A percentile compares a stretch with the other conserved stretches of the same genome.
Evolutionary conservation across 2,329 filamentous ascomycete species (phyloP).

Genomic region (Setomelanomma holmii): DNA sequence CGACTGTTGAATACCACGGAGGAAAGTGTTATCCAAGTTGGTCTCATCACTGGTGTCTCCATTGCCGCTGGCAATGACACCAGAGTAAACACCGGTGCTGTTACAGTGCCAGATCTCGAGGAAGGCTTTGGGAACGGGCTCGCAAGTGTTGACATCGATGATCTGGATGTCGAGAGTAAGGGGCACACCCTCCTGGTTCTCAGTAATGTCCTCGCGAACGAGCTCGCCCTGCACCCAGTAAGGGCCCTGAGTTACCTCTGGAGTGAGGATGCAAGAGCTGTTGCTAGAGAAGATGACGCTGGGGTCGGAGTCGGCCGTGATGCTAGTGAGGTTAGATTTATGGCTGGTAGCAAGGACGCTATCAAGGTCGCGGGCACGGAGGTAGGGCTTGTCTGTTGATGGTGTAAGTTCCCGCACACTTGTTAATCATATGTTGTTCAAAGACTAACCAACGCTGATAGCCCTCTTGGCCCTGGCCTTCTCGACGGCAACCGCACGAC

Average conservation of each 20-base stretch:
- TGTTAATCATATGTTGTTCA: slow-evolving; percentile 3
- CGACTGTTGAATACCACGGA: slow-evolving; percentile 58
- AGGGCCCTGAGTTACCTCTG: slow-evolving; percentile 42
- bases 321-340: slow-evolving; percentile 36
- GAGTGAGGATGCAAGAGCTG: slow-evolving; percentile 44
- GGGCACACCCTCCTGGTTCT: slow-evolving; percentile 57
- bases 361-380: slow-evolving; percentile 38
- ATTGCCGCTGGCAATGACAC: slow-evolving; percentile 51
- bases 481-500: slow-evolving; percentile 51
- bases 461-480: slow-evolving; percentile 50
- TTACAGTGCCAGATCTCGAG: slow-evolving; percentile 63
- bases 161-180: slow-evolving; percentile 62
- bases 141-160: slow-evolving; percentile 62
- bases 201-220: slow-evolving; percentile 57
- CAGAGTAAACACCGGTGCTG: slow-evolving; percentile 42
- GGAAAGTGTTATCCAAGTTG: slow-evolving; percentile 49
- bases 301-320: slow-evolving; percentile 35
- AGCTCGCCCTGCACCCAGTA: slow-evolving; percentile 59
- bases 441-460: slow-evolving; percentile 24
- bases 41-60: slow-evolving; percentile 47
- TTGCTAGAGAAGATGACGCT: slow-evolving; percentile 40
- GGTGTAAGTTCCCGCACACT: slow-evolving; percentile 10
- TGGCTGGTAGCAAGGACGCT: slow-evolving; percentile 38
- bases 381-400: slow-evolving; percentile 30
- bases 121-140: slow-evolving; percentile 56